Base-by-base conservation (phyloP, 2,329 filamentous ascomycete species). In the Grosmannia huntii region DNA sequence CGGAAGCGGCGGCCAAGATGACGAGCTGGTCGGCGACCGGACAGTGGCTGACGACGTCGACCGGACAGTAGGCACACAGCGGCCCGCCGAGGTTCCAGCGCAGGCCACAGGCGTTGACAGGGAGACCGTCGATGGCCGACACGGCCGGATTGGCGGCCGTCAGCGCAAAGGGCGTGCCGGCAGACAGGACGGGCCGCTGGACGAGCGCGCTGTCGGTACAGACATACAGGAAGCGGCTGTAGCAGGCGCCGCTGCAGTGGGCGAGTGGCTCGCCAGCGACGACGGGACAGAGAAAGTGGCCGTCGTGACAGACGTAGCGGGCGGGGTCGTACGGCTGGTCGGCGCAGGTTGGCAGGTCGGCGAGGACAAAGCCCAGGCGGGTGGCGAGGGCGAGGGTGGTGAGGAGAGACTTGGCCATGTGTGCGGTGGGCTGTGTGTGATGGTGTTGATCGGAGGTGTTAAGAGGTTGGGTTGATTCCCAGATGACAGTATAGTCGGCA, bases 201-300 rank as follows among this genome's bases (percentile, higher is more conserved):
- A 59, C 27, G 12, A 70, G 59, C 41, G 60, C 62, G 50, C 64
- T 65, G 60, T 64, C 62, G 58, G 58, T 61, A 64, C 68, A 70
- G 3, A 63, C 63, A 65, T 70, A 70, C 65, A 68, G 66, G 64
- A 67, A 70, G 56, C 62, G 66, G 65, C 64, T 67, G 66, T 68
- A 71, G 66, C 69, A 71, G 52, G 68, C 67, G 50, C 67, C 67
- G 55, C 62, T 64, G 65, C 69, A 71, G 63, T 65, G 65, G 16
- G 66, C 66, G 12, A 71, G 66, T 10, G 65, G 62, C 62, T 71
- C 69, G 58, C 69, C 69, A 21, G 67, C 67, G 19, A 63, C 59
- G 57, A 71, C 60, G 57, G 68, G 69, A 63, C 69, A 71, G 53
- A 71, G 65, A 46, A 69, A 67, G 46, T 65, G 60, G 60, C 62